Percentiles rank a stretch among this genome's conserved stretches.
phyloP scores from a whole-genome alignment of 164 flowering plant genomes.

The Vitis amurensis region DNA sequence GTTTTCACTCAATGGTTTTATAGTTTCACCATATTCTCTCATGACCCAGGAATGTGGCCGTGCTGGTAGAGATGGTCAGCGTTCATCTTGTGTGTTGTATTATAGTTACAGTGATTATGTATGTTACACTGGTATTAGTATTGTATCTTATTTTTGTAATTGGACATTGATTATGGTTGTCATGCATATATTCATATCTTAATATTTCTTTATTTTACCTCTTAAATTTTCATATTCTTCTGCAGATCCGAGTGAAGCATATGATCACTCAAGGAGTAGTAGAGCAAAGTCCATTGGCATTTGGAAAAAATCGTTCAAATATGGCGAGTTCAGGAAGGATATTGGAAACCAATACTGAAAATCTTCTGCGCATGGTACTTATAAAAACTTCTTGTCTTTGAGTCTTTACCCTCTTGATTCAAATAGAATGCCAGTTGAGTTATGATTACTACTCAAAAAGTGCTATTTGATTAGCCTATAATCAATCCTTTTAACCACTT shows the following conservation, averaged over 20 bases:
- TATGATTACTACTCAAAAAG: no score
- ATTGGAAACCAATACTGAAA: conserved; percentile 37
- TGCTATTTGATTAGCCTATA: no score
- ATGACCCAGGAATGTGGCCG: conserved; percentile 93
- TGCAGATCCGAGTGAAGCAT: conserved; percentile 88
- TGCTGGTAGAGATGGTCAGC: conserved; percentile 97
- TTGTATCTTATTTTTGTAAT: conserved; percentile 1
- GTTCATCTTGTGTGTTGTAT: conserved; percentile 90
- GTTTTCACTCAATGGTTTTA: neutral
- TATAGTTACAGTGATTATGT: conserved; percentile 96
- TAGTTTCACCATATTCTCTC: conserved; percentile 6
- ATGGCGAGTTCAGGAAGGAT: conserved; percentile 56
- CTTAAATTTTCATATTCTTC: neutral
- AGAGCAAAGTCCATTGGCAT: conserved; percentile 67
- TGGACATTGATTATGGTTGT: neutral
- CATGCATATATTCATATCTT: neutral
- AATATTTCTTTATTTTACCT: conserved; percentile 1
- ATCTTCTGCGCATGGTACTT: conserved; percentile 85
- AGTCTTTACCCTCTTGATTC: neutral
- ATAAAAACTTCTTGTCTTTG: neutral
- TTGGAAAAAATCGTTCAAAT: conserved; percentile 44
- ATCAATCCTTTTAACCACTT: no score
- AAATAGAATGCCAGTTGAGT: conserved; percentile 2
- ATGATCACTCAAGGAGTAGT: conserved; percentile 83
- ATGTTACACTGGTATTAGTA: conserved; percentile 27